phyloP scores from a whole-genome alignment of 2,329 filamentous ascomycete genomes.

The Hypoxylon sp. region DNA sequence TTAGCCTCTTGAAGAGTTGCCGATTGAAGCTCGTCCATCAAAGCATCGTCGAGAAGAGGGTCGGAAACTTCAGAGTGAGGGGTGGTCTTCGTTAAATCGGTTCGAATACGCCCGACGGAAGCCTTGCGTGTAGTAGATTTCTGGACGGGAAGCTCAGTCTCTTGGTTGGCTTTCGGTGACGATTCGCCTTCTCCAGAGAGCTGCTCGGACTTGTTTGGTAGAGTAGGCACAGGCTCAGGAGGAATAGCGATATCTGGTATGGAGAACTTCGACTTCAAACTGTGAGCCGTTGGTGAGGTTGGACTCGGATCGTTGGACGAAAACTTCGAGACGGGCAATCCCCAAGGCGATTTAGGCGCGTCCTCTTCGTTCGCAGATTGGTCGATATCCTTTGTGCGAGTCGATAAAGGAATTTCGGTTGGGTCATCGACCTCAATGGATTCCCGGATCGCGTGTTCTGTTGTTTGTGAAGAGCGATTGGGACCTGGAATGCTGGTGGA shows the following conservation, averaged over 20 bases:
- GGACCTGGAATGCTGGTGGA: conserved; percentile 46
- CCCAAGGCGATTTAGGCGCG: conserved; percentile 45
- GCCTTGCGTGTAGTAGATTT: conserved; percentile 56
- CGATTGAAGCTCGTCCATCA: conserved; percentile 87
- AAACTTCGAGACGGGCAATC: conserved; percentile 50
- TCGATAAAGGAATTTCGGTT: conserved; percentile 14
- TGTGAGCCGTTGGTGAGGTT: conserved; percentile 49
- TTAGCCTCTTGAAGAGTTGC: conserved; percentile 88
- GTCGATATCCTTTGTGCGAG: conserved; percentile 26
- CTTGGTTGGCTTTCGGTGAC: conserved; percentile 28
- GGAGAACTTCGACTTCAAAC: conserved; percentile 62
- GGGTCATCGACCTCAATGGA: conserved; percentile 41
- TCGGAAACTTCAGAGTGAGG: conserved; percentile 58
- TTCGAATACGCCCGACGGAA: conserved; percentile 69
- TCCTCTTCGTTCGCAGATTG: conserved; percentile 38
- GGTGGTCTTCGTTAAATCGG: conserved; percentile 59
- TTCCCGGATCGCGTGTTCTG: conserved; percentile 31
- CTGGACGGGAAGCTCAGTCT: conserved; percentile 43
- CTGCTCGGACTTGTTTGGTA: conserved; percentile 26
- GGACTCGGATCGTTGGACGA: conserved; percentile 49
- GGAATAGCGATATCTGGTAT: conserved; percentile 56
- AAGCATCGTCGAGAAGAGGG: conserved; percentile 79
- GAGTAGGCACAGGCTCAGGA: conserved; percentile 43
- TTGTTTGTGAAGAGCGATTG: conserved; percentile 39
- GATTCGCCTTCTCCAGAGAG: conserved; percentile 31